phyloP scores from a whole-genome alignment of 2,329 filamentous ascomycete genomes.

The Penicillium sp. region DNA sequence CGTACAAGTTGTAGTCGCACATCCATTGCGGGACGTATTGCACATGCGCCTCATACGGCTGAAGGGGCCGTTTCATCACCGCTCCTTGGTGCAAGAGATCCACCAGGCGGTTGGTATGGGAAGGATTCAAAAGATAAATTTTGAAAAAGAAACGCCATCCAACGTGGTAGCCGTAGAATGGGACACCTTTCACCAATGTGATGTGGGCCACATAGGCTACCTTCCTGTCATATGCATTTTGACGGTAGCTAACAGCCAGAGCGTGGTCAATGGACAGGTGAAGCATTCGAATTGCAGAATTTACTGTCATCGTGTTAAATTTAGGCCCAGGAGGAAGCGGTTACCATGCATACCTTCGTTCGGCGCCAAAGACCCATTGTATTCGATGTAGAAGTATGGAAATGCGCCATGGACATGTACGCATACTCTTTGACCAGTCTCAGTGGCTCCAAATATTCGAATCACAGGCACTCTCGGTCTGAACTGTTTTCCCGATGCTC shows the following conservation, averaged over 20 bases:
- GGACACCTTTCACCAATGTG: constrained; percentile 86
- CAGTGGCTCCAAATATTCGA: constrained; percentile 87
- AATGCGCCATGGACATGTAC: constrained; percentile 94
- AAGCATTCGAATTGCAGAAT: constrained; percentile 72
- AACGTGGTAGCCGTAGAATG: constrained; percentile 94
- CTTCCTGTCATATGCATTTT: constrained; percentile 69
- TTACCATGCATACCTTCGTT: constrained; percentile 62
- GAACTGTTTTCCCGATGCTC: constrained; percentile 59
- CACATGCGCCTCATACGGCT: constrained; percentile 91
- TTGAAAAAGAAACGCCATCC: constrained; percentile 91
- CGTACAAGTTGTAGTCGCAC: constrained; percentile 97
- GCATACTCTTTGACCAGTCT: constrained; percentile 94
- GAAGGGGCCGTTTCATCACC: constrained; percentile 79
- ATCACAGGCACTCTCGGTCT: constrained; percentile 81
- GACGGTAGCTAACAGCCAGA: constrained; percentile 79
- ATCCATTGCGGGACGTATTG: constrained; percentile 96
- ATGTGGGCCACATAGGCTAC: constrained; percentile 83
- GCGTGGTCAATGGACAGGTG: constrained; percentile 91
- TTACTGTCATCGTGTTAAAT: constrained; percentile 54
- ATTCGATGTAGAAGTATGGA: constrained; percentile 92
- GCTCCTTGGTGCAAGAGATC: constrained; percentile 87
- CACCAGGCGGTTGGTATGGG: constrained; percentile 81
- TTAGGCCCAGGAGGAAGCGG: not conserved
- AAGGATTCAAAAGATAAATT: constrained; percentile 88
- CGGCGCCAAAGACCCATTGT: constrained; percentile 67